Evolutionary conservation across 164 flowering plant genomes (phyloP), one percentile per base, ranked within the genome.

Genomic region (Magnolia sinica): DNA sequence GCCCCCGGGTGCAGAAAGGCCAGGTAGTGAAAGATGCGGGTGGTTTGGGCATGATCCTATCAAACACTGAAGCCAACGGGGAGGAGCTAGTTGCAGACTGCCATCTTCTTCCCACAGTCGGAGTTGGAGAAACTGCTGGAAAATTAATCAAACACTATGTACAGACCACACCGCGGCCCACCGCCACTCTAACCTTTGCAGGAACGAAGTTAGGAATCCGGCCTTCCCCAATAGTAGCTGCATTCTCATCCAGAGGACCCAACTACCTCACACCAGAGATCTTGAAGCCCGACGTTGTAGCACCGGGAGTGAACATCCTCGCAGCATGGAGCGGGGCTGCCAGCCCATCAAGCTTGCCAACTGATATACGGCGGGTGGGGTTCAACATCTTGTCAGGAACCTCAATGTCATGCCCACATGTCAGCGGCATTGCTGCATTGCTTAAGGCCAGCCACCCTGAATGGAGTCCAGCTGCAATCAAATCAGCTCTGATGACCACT

Each of bases 161-260:
- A 1, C 58, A 18, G 45, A 68, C 76, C 19, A 70, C 52, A 13
- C 58, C 80, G 52, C 70, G 29, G 0, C 81, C 84, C 2, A 82
- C 81, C 7, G 86, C 81, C 14, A 82, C 84, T 19, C 76, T 84
- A 7, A 69, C 74, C 0, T 82, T 84, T 55, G 20, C 70, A 0
- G 86, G 84, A 61, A 84, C 86, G 23, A 78, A 76, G 61, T 29
- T 82, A 13, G 83, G 81, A 0, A 55, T 82, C 58, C 78, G 52
- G 50, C 83, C 84, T 29, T 73, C 84, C 9, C 84, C 86, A 0
- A 77, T 79, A 0, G 80, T 85, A 14, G 85, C 87, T 14, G 76
- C 82, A 8, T 83, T 85, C 78, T 85, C 87, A n/a, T 85, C 87
- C 1, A 71, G 87, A 55, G 87, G 84, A n/a, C 87, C 87, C 29